phyloP scores from a whole-genome alignment of 2,329 filamentous ascomycete genomes.

The Mycocentrospora acerina region DNA sequence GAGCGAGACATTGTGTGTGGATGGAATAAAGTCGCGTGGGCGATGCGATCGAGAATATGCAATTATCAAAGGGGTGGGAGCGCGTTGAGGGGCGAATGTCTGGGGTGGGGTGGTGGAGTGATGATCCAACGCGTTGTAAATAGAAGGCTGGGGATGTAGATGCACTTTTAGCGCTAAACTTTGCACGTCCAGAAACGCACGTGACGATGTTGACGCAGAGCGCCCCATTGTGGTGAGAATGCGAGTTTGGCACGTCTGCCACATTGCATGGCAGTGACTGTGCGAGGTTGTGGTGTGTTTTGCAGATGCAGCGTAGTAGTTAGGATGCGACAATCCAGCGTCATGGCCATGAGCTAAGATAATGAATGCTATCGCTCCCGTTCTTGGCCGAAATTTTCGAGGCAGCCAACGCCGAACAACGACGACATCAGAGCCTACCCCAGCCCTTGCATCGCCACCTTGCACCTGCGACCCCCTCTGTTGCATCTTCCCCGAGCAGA shows the following conservation, averaged over 20 bases:
- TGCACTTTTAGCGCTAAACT: conserved; percentile 6
- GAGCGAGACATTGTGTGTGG: conserved; percentile 61
- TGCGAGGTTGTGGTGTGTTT: background rate
- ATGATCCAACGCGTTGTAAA: conserved; percentile 24
- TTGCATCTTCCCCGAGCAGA: conserved; percentile 3
- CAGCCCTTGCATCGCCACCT: conserved; percentile 20
- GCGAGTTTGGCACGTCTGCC: too few species aligned
- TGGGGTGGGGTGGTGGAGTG: conserved; percentile 26
- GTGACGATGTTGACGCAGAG: too few species aligned
- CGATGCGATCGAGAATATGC: conserved; percentile 48
- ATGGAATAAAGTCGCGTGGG: conserved; percentile 48
- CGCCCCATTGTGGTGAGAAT: background rate
- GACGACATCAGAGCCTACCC: conserved; percentile 20
- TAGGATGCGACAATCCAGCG: conserved; percentile 2
- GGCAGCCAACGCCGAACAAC: conserved; percentile 11
- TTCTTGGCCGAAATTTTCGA: conserved; percentile 36
- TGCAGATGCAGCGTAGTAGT: background rate
- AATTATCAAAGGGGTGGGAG: conserved; percentile 14
- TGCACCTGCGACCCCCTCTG: conserved; percentile 5
- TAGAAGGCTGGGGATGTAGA: conserved; percentile 24
- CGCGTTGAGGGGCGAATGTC: conserved; percentile 14
- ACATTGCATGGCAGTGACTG: background rate
- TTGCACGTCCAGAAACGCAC: background rate
- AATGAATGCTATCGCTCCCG: conserved; percentile 17
- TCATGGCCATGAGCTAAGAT: conserved; percentile 19